phyloP scores from a whole-genome alignment of 148 eudicot genomes.

The Cornus suecica region DNA sequence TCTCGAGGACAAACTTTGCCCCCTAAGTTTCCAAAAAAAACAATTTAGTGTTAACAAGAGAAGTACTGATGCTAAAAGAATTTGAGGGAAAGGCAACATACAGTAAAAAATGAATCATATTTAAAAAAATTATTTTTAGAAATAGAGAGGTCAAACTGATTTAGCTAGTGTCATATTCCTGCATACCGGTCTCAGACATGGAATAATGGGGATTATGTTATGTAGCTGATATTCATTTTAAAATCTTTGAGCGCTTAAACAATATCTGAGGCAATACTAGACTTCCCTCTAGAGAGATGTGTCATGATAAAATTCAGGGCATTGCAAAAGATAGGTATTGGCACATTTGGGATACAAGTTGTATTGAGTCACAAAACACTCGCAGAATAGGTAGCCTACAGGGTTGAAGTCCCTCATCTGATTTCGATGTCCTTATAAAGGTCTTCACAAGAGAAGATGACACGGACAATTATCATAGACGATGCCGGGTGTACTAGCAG shows the following conservation, averaged over 20 bases:
- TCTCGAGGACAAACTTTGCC: slow-evolving; percentile 49
- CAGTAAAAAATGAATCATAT: neutral
- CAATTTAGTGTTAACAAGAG: neutral
- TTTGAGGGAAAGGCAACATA: neutral
- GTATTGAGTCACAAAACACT: neutral
- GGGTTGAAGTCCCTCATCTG: neutral
- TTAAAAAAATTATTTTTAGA: neutral
- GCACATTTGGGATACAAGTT: too few species aligned
- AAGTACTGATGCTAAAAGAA: neutral
- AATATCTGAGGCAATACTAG: too few species aligned
- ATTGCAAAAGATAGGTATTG: too few species aligned
- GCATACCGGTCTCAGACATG: too few species aligned
- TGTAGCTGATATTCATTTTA: too few species aligned
- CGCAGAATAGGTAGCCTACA: neutral
- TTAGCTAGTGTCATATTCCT: too few species aligned
- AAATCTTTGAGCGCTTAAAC: too few species aligned
- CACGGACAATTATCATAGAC: neutral
- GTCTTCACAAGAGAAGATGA: neutral
- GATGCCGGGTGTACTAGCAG: neutral
- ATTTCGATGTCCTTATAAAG: neutral
- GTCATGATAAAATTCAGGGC: too few species aligned
- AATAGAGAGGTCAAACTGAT: too few species aligned
- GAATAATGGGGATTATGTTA: too few species aligned
- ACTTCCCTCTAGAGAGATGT: too few species aligned
- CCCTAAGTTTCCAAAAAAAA: slow-evolving; percentile 37